Evolutionary conservation across 2,329 filamentous ascomycete species (phyloP).

Genomic region (Fusarium algeriense): DNA sequence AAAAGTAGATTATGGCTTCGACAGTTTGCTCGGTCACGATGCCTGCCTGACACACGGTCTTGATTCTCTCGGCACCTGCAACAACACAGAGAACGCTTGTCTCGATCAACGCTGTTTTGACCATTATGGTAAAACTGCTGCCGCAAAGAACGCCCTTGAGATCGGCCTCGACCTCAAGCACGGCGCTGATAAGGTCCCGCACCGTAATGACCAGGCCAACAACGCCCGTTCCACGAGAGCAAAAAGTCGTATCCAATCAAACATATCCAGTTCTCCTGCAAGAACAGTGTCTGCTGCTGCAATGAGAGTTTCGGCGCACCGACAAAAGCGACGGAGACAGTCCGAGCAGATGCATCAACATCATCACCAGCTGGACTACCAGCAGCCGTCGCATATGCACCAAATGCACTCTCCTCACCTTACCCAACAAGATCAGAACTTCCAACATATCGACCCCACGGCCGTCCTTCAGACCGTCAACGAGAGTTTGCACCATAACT

Average conservation of each 20-base stretch:
- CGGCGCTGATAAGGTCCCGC: neutral
- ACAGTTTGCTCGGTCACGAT: conserved; percentile 45
- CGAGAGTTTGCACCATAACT: conserved; percentile 35
- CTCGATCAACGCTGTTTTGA: conserved; percentile 48
- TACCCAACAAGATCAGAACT: conserved; percentile 26
- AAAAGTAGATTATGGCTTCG: conserved; percentile 51
- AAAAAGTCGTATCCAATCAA: conserved; percentile 29
- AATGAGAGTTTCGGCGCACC: conserved; percentile 27
- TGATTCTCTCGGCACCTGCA: conserved; percentile 45
- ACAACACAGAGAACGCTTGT: conserved; percentile 52
- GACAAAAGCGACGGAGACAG: conserved; percentile 38
- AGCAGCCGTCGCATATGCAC: conserved; percentile 29
- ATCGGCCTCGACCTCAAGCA: conserved; percentile 37
- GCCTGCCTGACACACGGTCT: conserved; percentile 44
- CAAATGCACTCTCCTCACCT: conserved; percentile 31
- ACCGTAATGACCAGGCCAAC: conserved; percentile 12
- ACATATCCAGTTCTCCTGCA: conserved; percentile 19
- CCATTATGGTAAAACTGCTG: conserved; percentile 39
- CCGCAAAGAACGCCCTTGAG: conserved; percentile 23
- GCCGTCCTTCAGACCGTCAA: conserved; percentile 41
- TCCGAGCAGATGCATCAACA: conserved; percentile 24
- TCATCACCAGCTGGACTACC: conserved; percentile 21
- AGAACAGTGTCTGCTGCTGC: conserved; percentile 20
- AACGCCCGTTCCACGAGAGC: conserved; percentile 14
- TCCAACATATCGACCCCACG: conserved; percentile 39